Base-by-base conservation (phyloP, 352 stramenopile genomes). In the Saprolegnia parasitica region DNA sequence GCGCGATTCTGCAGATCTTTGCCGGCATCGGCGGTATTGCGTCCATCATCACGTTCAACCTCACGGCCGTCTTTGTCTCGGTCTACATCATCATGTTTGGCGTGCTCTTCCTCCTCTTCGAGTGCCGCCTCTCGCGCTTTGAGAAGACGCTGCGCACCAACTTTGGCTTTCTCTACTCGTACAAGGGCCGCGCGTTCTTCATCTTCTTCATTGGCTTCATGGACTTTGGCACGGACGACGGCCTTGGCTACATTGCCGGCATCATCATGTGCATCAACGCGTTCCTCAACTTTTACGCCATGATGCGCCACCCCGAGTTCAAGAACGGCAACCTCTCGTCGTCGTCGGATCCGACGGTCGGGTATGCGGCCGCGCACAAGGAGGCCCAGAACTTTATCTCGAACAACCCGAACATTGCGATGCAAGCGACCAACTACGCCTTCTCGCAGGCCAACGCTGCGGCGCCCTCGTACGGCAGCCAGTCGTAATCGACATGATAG, bases 151-250 rank as follows among this genome's bases (percentile, higher is more conserved):
- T 72, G 21, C 66, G 66, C 24, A 54, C 61, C n/a, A 72, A 72
- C 42, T 72, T 72, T 60, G 66, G 66, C 21, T 72, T 72, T 42
- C 66, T 72, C 37, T 72, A 68, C 55, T 68, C 66, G 54, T 72
- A 72, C 60, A 52, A 56, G 21, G 66, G 66, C 60, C 45, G 66
- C 45, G 66, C 66, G 10, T 24, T 24, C 18, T 72, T 72, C 58
- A 72, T 72, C 39, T 72, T 72, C 40, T 72, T 72, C 60, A 67
- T 72, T 21, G 66, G 66, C 23, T 72, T 72, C 21, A 56, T 72
- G 56, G 56, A 67, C 66, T 72, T 72, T 72, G 66, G 66, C 20
- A 72, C 60, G 21, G 66, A 64, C 35, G 49, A n/a, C 32, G 66
- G 56, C 20, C 56, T 72, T 10, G 66, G 66, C 23, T 72, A 72